Percentiles rank a stretch among this genome's conserved stretches.
Conservation (phyloP, 2,329 filamentous ascomycete genomes). For the Talaromyces marneffei region DNA sequence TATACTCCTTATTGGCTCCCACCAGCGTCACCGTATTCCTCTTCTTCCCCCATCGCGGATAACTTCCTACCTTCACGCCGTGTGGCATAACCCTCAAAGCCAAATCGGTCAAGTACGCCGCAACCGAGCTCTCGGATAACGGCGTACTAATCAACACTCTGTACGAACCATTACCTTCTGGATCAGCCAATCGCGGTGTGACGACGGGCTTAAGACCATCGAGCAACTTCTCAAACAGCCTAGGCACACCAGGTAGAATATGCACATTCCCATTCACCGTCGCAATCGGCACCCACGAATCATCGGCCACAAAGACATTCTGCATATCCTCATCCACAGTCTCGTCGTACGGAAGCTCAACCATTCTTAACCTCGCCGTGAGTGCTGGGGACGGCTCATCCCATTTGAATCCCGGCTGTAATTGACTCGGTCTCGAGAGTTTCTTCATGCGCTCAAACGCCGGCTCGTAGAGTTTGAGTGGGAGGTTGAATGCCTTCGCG, state of each 20-base stretch:
- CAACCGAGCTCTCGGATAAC: conserved; percentile 76
- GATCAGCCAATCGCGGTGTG: conserved; percentile 66
- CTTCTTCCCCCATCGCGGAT: conserved; percentile 84
- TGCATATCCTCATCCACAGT: conserved; percentile 61
- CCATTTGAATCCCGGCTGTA: conserved; percentile 75
- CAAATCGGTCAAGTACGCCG: conserved; percentile 73
- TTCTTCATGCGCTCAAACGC: conserved; percentile 78
- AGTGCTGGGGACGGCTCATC: conserved; percentile 71
- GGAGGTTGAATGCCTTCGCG: conserved; percentile 76
- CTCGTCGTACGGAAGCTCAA: conserved; percentile 73
- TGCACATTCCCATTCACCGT: conserved; percentile 91
- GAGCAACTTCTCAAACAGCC: conserved; percentile 73
- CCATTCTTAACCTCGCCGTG: conserved; percentile 83
- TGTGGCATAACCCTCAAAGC: conserved; percentile 65
- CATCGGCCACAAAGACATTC: conserved; percentile 69
- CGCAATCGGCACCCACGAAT: conserved; percentile 83
- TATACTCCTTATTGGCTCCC: conserved; percentile 63
- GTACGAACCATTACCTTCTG: conserved; percentile 72
- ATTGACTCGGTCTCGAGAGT: conserved; percentile 66
- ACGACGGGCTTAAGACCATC: conserved; percentile 68
- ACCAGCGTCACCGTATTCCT: conserved; percentile 88
- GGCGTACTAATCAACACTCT: conserved; percentile 83
- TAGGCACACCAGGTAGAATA: conserved; percentile 84
- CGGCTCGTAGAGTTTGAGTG: conserved; percentile 68
- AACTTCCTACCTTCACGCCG: conserved; percentile 90